Percentiles rank a stretch among this genome's conserved stretches.
Conservation (phyloP, 176 grass and related monocot genomes). For the Aegilops bicornis region DNA sequence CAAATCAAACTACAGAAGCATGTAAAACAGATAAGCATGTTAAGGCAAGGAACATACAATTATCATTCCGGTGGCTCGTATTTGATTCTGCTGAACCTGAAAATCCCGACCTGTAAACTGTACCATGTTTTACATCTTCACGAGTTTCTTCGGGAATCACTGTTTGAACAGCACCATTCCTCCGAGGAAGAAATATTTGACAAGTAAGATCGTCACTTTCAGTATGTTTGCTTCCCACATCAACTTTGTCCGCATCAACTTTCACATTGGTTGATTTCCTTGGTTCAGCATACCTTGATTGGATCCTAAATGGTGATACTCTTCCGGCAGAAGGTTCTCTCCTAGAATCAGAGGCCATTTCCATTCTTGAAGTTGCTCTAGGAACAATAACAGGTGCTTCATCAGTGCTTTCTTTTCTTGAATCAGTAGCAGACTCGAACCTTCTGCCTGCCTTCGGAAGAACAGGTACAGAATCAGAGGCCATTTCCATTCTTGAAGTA, state of each 20-base stretch:
- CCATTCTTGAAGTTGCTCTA: conserved; percentile 65
- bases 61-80: conserved; percentile 63
- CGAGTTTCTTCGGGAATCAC: conserved; percentile 51
- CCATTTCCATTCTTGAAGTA: conserved; percentile 55
- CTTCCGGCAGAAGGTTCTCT: conserved; percentile 67
- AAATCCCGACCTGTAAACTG: conserved; percentile 32
- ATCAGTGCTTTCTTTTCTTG: conserved; percentile 64
- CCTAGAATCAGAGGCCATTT: conserved; percentile 62
- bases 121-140: conserved; percentile 44
- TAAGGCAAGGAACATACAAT: conserved; percentile 55
- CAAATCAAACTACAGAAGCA: conserved; percentile 16
- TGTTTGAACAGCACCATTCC: conserved; percentile 56
- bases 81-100: conserved; percentile 44
- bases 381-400: conserved; percentile 46
- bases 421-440: conserved; percentile 46
- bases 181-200: conserved; percentile 58
- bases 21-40: conserved; percentile 16
- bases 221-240: conserved; percentile 45
- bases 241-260: conserved; percentile 51
- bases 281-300: conserved; percentile 60
- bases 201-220: conserved; percentile 51
- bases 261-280: conserved; percentile 44
- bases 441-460: conserved; percentile 51
- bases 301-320: conserved; percentile 44
- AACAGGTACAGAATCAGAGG: conserved; percentile 49